A percentile compares a stretch with the other conserved stretches of the same genome.
Conservation (phyloP, 2,329 filamentous ascomycete species). For the Penicillium fuscoglaucum region DNA sequence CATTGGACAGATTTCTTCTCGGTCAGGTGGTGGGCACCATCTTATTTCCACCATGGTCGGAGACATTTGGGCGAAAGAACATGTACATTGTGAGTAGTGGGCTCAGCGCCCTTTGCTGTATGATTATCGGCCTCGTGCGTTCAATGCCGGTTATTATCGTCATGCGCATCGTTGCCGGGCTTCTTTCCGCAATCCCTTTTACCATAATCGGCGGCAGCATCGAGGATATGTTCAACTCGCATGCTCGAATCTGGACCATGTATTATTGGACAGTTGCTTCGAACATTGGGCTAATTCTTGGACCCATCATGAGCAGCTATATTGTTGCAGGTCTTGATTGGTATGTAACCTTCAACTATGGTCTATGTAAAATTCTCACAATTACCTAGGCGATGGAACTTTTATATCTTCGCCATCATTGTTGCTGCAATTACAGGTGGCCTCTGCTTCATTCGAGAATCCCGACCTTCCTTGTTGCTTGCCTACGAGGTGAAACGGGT, state of each 20-base stretch:
- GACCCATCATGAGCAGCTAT: constrained; percentile 48
- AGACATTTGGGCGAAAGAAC: constrained; percentile 41
- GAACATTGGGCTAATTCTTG: constrained; percentile 47
- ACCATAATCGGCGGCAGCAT: constrained; percentile 51
- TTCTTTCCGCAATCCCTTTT: constrained; percentile 50
- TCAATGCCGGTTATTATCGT: constrained; percentile 41
- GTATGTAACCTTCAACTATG: constrained; percentile 24
- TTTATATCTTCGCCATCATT: constrained; percentile 45
- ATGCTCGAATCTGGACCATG: constrained; percentile 50
- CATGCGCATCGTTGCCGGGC: constrained; percentile 47
- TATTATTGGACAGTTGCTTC: constrained; percentile 48
- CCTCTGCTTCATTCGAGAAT: constrained; percentile 45
- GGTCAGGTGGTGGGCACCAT: constrained; percentile 38
- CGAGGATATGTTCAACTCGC: constrained; percentile 52
- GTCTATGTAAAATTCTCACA: not conserved
- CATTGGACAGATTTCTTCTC: constrained; percentile 32
- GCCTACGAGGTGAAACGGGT: constrained; percentile 35
- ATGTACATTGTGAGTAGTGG: constrained; percentile 36
- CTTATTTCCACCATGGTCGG: constrained; percentile 40
- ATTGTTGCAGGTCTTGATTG: constrained; percentile 42
- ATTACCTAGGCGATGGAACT: constrained; percentile 46
- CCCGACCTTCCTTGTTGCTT: constrained; percentile 48
- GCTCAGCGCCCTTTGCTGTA: constrained; percentile 33
- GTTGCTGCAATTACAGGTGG: constrained; percentile 37
- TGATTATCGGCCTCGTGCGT: constrained; percentile 42